Evolutionary conservation across 1,284 basidiomycete species (phyloP).

Genomic region (Heliocybe sulcata): DNA sequence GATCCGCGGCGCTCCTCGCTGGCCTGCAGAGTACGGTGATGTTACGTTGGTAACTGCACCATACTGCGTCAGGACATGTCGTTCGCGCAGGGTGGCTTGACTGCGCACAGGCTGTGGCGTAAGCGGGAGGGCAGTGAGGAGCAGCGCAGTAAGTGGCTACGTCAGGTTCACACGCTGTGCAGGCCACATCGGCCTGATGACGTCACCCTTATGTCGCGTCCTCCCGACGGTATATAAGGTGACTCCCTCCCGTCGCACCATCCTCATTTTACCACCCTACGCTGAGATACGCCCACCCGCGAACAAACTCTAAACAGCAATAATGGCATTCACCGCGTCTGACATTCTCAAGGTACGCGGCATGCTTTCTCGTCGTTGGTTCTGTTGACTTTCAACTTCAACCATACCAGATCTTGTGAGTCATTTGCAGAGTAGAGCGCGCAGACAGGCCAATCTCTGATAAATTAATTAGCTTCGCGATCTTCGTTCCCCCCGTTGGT

Average conservation of each 20-base stretch:
- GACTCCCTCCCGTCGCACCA: not conserved
- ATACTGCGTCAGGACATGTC: no score
- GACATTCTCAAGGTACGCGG: slow-evolving; percentile 65
- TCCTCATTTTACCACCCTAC: not conserved
- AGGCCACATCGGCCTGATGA: not conserved
- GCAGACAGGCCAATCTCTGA: not conserved
- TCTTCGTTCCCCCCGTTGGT: slow-evolving; percentile 71
- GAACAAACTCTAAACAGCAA: not conserved
- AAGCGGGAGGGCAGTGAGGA: no score
- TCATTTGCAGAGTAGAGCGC: slow-evolving; percentile 1
- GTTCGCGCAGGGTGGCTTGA: no score
- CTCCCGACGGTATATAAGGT: not conserved
- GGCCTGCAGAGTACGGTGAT: no score
- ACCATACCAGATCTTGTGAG: slow-evolving; percentile 26
- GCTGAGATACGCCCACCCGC: not conserved
- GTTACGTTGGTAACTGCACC: no score
- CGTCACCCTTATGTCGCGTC: not conserved
- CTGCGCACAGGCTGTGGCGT: no score
- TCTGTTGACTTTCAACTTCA: slow-evolving; percentile 23
- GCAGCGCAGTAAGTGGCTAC: not conserved
- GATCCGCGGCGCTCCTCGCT: no score
- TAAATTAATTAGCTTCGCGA: slow-evolving; percentile 40
- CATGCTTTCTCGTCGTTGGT: slow-evolving; percentile 1
- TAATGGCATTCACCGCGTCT: slow-evolving; percentile 66
- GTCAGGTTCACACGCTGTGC: not conserved